Conservation (phyloP, 768 basidiomycete species). For the Mycena latifolia region DNA sequence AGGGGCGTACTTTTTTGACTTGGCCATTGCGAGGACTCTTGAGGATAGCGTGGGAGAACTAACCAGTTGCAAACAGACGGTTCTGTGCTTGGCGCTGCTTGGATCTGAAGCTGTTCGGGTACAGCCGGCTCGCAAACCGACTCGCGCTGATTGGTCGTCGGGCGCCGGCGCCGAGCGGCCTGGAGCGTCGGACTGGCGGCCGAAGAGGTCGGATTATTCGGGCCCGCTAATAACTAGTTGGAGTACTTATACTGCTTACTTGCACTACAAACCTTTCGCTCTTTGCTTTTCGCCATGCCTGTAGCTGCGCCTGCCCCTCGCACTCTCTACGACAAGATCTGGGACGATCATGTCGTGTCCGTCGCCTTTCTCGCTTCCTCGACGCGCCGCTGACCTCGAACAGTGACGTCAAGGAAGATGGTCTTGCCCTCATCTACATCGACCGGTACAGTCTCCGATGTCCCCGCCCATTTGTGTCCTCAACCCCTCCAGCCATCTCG, state of each 20-base stretch:
- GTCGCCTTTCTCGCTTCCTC: conserved; percentile 42
- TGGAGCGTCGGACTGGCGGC: too few relatives aligned
- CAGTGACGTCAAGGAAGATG: conserved; percentile 81
- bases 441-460: conserved; percentile 66
- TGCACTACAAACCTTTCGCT: too few relatives aligned
- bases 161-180: too few relatives aligned
- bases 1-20: conserved; percentile 92
- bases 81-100: not conserved
- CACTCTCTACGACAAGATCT: conserved; percentile 98
- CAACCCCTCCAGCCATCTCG: conserved; percentile 59
- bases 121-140: too few relatives aligned
- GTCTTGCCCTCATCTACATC: conserved; percentile 86
- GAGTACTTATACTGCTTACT: too few relatives aligned
- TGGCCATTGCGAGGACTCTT: conserved; percentile 74
- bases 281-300: conserved; percentile 52
- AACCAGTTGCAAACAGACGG: not conserved
- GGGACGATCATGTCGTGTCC: conserved; percentile 96
- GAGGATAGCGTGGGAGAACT: not conserved
- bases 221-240: too few relatives aligned
- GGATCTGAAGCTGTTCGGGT: not conserved
- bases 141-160: too few relatives aligned
- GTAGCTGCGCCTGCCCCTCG: conserved; percentile 67
- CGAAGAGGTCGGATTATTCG: too few relatives aligned
- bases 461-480: not conserved
- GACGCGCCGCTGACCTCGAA: conserved; percentile 30